Conservation (phyloP, 306 rosid species). For the Hylodesmum podocarpum region DNA sequence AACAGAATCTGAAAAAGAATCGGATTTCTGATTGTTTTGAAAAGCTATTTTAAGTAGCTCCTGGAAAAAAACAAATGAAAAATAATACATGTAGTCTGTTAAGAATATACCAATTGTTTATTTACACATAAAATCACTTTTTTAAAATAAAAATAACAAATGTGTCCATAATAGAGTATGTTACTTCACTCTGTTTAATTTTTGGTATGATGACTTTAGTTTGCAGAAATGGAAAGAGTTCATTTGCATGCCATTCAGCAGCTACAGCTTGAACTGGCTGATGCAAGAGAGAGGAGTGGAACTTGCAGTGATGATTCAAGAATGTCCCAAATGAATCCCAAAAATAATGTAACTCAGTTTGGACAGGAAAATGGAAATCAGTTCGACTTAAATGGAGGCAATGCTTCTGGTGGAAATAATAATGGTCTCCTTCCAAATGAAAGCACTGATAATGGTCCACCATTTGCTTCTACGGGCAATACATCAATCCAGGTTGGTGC, state of each 20-base stretch:
- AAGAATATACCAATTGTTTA: neutral
- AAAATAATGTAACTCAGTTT: slow-evolving; percentile 60
- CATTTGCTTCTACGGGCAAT: slow-evolving; percentile 64
- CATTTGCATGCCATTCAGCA: slow-evolving; percentile 86
- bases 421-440: slow-evolving; percentile 62
- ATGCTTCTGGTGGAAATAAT: slow-evolving; percentile 62
- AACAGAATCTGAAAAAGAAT: too few relatives aligned
- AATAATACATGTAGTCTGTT: neutral
- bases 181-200: slow-evolving; percentile 9
- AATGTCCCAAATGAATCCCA: slow-evolving; percentile 54
- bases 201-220: slow-evolving; percentile 52
- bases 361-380: slow-evolving; percentile 73
- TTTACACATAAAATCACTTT: neutral
- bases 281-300: slow-evolving; percentile 82
- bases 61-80: neutral
- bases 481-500: slow-evolving; percentile 61
- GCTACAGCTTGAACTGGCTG: slow-evolving; percentile 88
- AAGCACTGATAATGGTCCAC: slow-evolving; percentile 58
- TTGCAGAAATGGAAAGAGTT: slow-evolving; percentile 89
- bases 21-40: neutral
- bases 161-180: neutral
- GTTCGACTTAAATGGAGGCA: slow-evolving; percentile 59
- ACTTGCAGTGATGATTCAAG: slow-evolving; percentile 63
- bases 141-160: neutral
- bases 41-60: neutral